phyloP scores from a whole-genome alignment of 306 rosid genomes.

The Malus orientalis region DNA sequence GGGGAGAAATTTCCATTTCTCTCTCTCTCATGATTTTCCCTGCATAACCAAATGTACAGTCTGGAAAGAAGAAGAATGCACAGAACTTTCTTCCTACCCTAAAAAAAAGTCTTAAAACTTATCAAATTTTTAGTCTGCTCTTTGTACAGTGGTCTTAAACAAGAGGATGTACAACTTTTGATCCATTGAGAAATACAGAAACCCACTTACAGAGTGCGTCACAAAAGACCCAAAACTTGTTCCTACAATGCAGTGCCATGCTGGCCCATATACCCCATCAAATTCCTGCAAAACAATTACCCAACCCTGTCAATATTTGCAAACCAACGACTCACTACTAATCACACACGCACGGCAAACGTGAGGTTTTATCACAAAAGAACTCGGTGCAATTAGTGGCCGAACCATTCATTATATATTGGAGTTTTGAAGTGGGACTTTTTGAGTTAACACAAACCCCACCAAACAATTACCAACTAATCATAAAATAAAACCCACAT shows the following conservation, averaged over 20 bases:
- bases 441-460: conserved; percentile 19
- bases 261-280: conserved; percentile 94
- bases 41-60: conserved; percentile 5
- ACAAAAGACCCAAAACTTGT: conserved; percentile 95
- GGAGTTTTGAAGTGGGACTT: neutral
- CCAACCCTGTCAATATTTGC: neutral
- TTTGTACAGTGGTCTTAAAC: conserved; percentile 87
- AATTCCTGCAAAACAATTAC: conserved; percentile 62
- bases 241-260: conserved; percentile 99
- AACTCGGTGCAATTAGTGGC: neutral
- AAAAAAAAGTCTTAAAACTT: conserved; percentile 7
- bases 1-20: too few relatives aligned
- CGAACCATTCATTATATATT: neutral
- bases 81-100: conserved; percentile 18
- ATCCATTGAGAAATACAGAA: conserved; percentile 90
- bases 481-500: conserved; percentile 5
- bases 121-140: conserved; percentile 46
- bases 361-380: neutral
- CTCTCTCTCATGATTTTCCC: neutral
- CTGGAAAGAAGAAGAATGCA: neutral
- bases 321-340: neutral
- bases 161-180: conserved; percentile 78
- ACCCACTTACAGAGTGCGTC: conserved; percentile 89
- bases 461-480: conserved; percentile 29
- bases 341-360: neutral